A percentile compares a stretch with the other conserved stretches of the same genome.
Evolutionary conservation across 768 basidiomycete species (phyloP).

Genomic region (Austroboletus eburneus): DNA sequence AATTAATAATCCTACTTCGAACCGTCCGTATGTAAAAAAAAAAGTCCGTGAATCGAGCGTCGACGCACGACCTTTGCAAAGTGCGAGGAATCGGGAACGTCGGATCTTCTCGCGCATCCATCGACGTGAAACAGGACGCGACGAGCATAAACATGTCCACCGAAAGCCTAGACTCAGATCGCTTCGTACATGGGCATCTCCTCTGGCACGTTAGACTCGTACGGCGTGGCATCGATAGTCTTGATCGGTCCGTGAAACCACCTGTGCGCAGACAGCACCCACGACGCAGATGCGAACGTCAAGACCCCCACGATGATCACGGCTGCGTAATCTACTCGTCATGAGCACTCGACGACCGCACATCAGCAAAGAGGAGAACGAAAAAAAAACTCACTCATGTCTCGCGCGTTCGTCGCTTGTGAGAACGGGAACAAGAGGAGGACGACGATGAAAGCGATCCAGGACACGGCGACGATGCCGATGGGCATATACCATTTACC

Average conservation of each 20-base stretch:
- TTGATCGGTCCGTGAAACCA: slow-evolving; percentile 69
- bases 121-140: too few species aligned
- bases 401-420: slow-evolving; percentile 36
- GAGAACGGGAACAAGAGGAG: slow-evolving; percentile 55
- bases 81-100: too few species aligned
- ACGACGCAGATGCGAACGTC: slow-evolving; percentile 57
- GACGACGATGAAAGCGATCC: slow-evolving; percentile 60
- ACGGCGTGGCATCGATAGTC: slow-evolving; percentile 41
- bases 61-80: too few species aligned
- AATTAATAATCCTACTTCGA: too few species aligned
- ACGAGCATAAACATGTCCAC: too few species aligned
- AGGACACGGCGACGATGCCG: slow-evolving; percentile 57
- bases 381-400: slow-evolving; percentile 67
- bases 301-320: slow-evolving; percentile 64
- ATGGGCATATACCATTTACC: slow-evolving; percentile 59
- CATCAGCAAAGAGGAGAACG: not conserved
- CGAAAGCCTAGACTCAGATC: too few species aligned
- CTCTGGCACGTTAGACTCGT: too few species aligned
- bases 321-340: slow-evolving; percentile 57
- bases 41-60: too few species aligned
- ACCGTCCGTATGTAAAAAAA: too few species aligned
- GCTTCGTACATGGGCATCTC: too few species aligned
- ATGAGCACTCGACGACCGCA: not conserved
- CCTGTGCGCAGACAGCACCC: slow-evolving; percentile 62
- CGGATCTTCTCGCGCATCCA: too few species aligned